These are phyloP conservation scores for Fraxinus platypoda DNA, from an alignment of 305 asterid genomes.

Conservation along the genomic window DNA sequence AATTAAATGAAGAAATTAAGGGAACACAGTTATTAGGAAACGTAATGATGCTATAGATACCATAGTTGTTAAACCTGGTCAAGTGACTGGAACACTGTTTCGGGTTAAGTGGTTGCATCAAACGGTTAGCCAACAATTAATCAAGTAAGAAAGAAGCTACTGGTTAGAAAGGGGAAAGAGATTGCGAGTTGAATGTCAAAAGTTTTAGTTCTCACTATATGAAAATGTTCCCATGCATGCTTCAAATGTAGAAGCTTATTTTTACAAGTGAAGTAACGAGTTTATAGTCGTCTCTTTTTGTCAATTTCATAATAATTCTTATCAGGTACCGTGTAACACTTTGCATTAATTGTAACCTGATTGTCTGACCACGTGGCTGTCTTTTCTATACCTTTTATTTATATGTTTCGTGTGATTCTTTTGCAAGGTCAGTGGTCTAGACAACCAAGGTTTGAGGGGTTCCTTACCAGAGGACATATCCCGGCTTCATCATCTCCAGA, in stretches of 20 bases:
- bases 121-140: background rate
- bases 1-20: background rate
- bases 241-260: background rate
- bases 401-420: background rate
- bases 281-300: background rate
- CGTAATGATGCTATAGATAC: conserved; percentile 1
- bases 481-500: conserved; percentile 75
- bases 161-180: background rate
- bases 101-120: background rate
- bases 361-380: background rate
- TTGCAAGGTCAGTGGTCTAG: conserved; percentile 70
- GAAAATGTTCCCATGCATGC: background rate
- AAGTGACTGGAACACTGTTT: conserved; percentile 11
- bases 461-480: conserved; percentile 71
- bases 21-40: background rate
- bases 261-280: background rate
- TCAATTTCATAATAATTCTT: background rate
- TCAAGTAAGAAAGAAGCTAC: background rate
- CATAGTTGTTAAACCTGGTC: background rate
- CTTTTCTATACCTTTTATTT: background rate
- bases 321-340: background rate
- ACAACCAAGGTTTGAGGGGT: conserved; percentile 91
- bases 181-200: background rate
- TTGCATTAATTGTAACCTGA: background rate
- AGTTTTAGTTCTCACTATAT: background rate